Percentiles rank a stretch among this genome's conserved stretches.
Evolutionary conservation across 768 basidiomycete genomes (phyloP).

Genomic region (Gymnopilus dilepis): DNA sequence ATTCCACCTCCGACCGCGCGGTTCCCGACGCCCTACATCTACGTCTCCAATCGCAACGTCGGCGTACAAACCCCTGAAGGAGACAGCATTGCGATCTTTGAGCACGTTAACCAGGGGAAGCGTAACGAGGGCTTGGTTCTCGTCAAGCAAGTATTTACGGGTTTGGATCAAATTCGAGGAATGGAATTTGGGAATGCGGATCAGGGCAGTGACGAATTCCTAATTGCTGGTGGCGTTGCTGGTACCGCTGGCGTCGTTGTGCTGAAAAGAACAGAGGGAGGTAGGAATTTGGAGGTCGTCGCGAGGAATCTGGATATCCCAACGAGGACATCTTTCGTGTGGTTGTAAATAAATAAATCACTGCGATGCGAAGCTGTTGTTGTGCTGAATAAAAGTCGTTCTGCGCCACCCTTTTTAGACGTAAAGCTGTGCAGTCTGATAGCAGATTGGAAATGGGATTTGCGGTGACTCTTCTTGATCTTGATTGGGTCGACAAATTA

Average conservation of each 20-base stretch:
- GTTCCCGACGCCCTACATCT: constrained; percentile 62
- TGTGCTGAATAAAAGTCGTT: not conserved
- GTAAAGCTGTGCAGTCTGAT: too few species aligned
- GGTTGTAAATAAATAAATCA: constrained; percentile 32
- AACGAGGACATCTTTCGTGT: constrained; percentile 58
- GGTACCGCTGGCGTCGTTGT: constrained; percentile 62
- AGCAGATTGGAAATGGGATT: too few species aligned
- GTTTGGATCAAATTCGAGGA: constrained; percentile 66
- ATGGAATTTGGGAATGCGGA: constrained; percentile 61
- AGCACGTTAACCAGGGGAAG: constrained; percentile 43
- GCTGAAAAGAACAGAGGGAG: constrained; percentile 59
- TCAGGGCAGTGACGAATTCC: constrained; percentile 49
- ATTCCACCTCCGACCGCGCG: constrained; percentile 50
- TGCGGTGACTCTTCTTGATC: not conserved
- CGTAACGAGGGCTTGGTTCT: constrained; percentile 38
- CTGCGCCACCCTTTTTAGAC: not conserved
- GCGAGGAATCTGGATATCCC: constrained; percentile 58
- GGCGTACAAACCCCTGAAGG: constrained; percentile 52
- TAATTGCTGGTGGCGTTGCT: constrained; percentile 59
- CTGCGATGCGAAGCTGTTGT: not conserved
- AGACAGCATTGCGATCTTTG: constrained; percentile 69
- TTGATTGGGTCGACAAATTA: not conserved
- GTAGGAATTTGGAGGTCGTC: constrained; percentile 55
- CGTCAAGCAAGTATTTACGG: constrained; percentile 63
- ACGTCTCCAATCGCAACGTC: constrained; percentile 70